These are phyloP conservation scores for Elongisporangium prolatum DNA, from an alignment of 352 stramenopile species.

Conservation along the genomic window DNA sequence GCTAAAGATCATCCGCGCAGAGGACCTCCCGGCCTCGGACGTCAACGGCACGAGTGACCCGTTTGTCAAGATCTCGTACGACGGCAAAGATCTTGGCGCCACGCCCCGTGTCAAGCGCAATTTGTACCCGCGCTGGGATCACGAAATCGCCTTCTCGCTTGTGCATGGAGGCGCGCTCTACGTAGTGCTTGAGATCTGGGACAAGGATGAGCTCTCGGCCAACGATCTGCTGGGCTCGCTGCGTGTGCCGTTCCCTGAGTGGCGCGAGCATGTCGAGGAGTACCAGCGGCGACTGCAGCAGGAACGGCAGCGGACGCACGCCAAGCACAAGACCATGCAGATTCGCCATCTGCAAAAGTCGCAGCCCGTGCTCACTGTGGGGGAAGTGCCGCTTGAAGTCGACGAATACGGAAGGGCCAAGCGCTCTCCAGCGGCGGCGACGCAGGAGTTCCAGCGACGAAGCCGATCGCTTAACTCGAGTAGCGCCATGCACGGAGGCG, in stretches of 20 bases:
- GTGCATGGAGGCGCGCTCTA: constrained; percentile 49
- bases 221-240: constrained; percentile 67
- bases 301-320: constrained; percentile 22
- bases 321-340: constrained; percentile 17
- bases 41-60: constrained; percentile 64
- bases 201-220: constrained; percentile 63
- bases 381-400: background rate
- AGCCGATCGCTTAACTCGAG: constrained; percentile 41
- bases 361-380: constrained; percentile 4
- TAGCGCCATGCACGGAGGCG: constrained; percentile 5
- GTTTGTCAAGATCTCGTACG: constrained; percentile 72
- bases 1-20: constrained; percentile 71
- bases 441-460: constrained; percentile 18
- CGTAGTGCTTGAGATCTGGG: constrained; percentile 67
- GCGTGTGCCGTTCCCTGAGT: constrained; percentile 69
- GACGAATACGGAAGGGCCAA: background rate
- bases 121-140: constrained; percentile 74
- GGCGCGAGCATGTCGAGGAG: constrained; percentile 42
- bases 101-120: constrained; percentile 70
- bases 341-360: constrained; percentile 15
- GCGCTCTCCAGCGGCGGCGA: background rate
- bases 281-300: constrained; percentile 27
- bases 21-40: constrained; percentile 63
- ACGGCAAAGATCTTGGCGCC: constrained; percentile 61
- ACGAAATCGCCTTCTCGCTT: constrained; percentile 52